Conservation (phyloP, 208 protist genomes). For the Trypanosoma melophagium region DNA sequence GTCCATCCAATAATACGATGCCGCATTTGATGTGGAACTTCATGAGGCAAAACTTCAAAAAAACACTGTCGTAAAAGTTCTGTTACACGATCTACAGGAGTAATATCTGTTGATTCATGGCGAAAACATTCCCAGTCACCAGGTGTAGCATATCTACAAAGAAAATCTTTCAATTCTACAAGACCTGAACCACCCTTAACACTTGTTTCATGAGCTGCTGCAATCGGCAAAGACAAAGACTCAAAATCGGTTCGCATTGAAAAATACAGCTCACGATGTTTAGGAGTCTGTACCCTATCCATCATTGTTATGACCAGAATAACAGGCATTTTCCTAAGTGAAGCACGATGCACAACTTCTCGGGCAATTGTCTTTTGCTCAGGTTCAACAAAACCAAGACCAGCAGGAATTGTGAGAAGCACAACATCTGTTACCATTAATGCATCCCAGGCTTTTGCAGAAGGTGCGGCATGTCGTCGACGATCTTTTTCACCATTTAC, state of each 20-base stretch:
- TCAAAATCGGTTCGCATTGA: conserved; percentile 86
- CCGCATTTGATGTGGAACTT: conserved; percentile 82
- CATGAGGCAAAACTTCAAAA: conserved; percentile 83
- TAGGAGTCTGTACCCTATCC: conserved; percentile 85
- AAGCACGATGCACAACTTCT: conserved; percentile 73
- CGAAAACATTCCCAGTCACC: conserved; percentile 73
- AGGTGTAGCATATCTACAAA: conserved; percentile 73
- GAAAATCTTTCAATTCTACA: conserved; percentile 87
- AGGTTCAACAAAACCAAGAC: conserved; percentile 82
- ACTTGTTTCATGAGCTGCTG: conserved; percentile 72
- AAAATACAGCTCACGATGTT: conserved; percentile 87
- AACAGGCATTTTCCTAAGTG: conserved; percentile 73
- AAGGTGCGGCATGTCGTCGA: conserved; percentile 47
- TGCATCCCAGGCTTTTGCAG: conserved; percentile 80
- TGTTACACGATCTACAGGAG: conserved; percentile 65
- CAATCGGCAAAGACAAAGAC: conserved; percentile 64
- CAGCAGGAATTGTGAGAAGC: conserved; percentile 72
- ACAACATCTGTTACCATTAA: conserved; percentile 80
- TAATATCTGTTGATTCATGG: conserved; percentile 68
- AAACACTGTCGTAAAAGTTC: conserved; percentile 84
- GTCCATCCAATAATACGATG: conserved; percentile 89
- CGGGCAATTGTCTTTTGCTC: conserved; percentile 73
- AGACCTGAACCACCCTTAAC: conserved; percentile 82
- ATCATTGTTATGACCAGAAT: conserved; percentile 88
- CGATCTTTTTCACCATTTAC: conserved; percentile 50